Evolutionary conservation across 2,329 filamentous ascomycete species (phyloP).

Genomic region (Tolypocladium nubicola): DNA sequence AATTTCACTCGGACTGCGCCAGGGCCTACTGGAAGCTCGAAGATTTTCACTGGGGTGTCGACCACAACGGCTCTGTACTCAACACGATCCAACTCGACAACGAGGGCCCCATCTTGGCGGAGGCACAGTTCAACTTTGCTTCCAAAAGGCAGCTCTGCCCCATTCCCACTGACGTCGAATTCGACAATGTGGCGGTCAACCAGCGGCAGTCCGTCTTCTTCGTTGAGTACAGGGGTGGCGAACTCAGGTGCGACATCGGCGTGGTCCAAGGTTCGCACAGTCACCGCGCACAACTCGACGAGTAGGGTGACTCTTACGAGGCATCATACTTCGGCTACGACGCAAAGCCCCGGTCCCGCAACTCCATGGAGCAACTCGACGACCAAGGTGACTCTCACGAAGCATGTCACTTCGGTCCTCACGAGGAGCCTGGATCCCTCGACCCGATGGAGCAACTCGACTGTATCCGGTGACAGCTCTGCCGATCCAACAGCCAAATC

Average conservation of each 20-base stretch:
- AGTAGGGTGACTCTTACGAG: neutral
- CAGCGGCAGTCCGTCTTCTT: neutral
- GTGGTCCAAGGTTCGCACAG: neutral
- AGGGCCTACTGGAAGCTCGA: neutral
- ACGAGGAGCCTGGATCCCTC: neutral
- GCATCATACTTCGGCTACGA: neutral
- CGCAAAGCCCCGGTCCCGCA: neutral
- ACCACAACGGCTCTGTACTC: neutral
- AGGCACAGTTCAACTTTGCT: neutral
- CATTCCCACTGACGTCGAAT: neutral
- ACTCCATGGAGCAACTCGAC: neutral
- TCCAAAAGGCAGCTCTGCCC: neutral
- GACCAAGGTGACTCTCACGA: neutral
- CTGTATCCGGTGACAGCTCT: neutral
- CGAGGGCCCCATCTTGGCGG: neutral
- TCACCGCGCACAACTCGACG: neutral
- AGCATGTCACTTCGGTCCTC: neutral
- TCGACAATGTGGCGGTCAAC: neutral
- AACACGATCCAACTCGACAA: neutral
- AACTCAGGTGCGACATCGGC: neutral
- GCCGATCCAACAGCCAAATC: neutral
- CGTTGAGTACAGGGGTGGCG: neutral
- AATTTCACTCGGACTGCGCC: neutral
- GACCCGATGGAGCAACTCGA: neutral
- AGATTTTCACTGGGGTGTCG: neutral